These are phyloP conservation scores for Boletus holoroseus DNA, from an alignment of 1,284 basidiomycete species.

Conservation along the genomic window DNA sequence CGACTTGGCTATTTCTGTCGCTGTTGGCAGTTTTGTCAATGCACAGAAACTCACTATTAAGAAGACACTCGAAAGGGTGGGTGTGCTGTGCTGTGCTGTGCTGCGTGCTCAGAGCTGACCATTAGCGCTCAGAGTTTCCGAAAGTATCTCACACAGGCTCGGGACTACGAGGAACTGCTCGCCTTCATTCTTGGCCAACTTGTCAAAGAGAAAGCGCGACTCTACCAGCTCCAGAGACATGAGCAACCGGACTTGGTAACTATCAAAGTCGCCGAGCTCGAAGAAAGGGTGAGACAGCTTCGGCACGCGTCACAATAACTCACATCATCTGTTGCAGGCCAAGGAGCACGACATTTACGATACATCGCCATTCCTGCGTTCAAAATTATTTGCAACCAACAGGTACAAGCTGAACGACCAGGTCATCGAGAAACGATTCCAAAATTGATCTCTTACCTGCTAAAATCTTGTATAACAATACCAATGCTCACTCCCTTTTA, in stretches of 20 bases:
- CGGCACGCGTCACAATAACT: slow-evolving; percentile 9
- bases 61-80: slow-evolving; percentile 90
- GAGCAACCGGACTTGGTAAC: slow-evolving; percentile 71
- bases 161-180: slow-evolving; percentile 93
- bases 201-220: slow-evolving; percentile 90
- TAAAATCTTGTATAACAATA: slow-evolving; percentile 4
- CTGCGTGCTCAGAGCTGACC: slow-evolving; percentile 15
- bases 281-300: slow-evolving; percentile 57
- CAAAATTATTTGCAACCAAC: slow-evolving; percentile 83
- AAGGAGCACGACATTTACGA: slow-evolving; percentile 96
- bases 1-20: slow-evolving; percentile 93
- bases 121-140: slow-evolving; percentile 70
- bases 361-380: slow-evolving; percentile 77
- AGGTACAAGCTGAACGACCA: slow-evolving; percentile 74
- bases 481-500: slow-evolving; percentile 9
- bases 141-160: slow-evolving; percentile 92
- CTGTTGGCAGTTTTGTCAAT: slow-evolving; percentile 90
- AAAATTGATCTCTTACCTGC: slow-evolving; percentile 26
- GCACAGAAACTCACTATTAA: slow-evolving; percentile 99
- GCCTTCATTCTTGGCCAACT: slow-evolving; percentile 92
- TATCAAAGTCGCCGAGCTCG: slow-evolving; percentile 75
- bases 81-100: slow-evolving; percentile 34
- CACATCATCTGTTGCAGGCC: slow-evolving; percentile 49
- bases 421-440: slow-evolving; percentile 68
- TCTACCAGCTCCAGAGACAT: slow-evolving; percentile 71